Conservation (phyloP, 768 basidiomycete species). For the Naganishia kalamii region DNA sequence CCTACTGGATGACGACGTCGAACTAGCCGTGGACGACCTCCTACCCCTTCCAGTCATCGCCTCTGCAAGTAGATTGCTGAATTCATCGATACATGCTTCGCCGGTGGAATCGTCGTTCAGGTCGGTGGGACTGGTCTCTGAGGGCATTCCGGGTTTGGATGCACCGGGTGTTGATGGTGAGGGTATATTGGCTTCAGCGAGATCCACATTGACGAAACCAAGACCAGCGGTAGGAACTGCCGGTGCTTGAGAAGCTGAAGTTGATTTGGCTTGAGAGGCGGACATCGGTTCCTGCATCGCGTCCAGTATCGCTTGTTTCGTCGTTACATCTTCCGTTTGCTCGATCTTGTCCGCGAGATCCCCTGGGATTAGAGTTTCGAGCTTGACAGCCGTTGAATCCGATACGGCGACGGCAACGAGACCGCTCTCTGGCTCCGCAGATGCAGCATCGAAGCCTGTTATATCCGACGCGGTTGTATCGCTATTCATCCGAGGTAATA, state of each 20-base stretch:
- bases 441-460: not conserved
- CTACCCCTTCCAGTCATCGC: not conserved
- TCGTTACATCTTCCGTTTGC: not conserved
- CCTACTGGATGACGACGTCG: conserved; percentile 9
- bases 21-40: not conserved
- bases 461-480: not conserved
- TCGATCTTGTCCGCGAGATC: conserved; percentile 4
- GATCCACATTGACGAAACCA: conserved; percentile 2
- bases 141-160: too few relatives aligned
- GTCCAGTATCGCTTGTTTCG: not conserved
- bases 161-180: not conserved
- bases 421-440: not conserved
- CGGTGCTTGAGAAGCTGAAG: not conserved
- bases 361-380: conserved; percentile 2
- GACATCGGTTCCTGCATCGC: not conserved
- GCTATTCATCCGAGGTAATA: not conserved
- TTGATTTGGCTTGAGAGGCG: not conserved
- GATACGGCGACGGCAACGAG: not conserved
- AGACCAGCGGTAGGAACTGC: not conserved
- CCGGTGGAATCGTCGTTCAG: too few relatives aligned
- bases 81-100: conserved; percentile 13
- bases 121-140: too few relatives aligned
- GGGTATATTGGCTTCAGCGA: not conserved
- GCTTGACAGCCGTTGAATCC: conserved; percentile 2
- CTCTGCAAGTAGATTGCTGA: conserved; percentile 6